phyloP scores from a whole-genome alignment of 306 rosid genomes.

The Trifolium fragiferum region DNA sequence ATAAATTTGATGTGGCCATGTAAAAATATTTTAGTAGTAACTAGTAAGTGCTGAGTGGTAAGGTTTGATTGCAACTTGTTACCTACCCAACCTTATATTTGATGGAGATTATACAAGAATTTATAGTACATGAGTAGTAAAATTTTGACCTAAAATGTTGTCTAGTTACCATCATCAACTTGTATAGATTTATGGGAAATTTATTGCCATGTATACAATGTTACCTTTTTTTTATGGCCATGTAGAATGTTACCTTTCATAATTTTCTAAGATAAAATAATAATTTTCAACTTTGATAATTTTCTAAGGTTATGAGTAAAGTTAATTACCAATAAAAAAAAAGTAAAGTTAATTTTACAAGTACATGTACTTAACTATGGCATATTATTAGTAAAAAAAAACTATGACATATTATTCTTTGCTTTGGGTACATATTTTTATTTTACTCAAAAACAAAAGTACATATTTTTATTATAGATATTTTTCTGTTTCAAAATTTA shows the following conservation, averaged over 20 bases:
- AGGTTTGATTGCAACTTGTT: slow-evolving; percentile 25
- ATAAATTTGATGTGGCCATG: neutral
- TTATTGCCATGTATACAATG: neutral
- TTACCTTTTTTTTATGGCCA: neutral
- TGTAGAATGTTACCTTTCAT: no score
- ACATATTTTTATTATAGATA: neutral
- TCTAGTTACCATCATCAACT: neutral
- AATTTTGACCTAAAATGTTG: neutral
- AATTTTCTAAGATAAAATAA: no score
- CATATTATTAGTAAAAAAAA: no score
- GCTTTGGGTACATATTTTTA: neutral
- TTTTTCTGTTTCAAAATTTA: neutral
- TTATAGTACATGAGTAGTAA: neutral
- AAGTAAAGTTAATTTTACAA: neutral
- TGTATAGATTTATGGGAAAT: slow-evolving; percentile 3
- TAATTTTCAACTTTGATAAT: no score
- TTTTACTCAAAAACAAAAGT: no score
- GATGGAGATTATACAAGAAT: slow-evolving; percentile 2
- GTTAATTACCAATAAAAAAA: no score
- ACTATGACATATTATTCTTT: neutral
- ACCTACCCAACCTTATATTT: slow-evolving; percentile 15
- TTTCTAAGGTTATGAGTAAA: no score
- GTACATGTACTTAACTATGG: neutral
- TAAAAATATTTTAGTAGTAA: neutral
- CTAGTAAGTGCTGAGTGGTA: neutral